Conservation (phyloP, 2,329 filamentous ascomycete species). For the Cordyceps tenuipes region DNA sequence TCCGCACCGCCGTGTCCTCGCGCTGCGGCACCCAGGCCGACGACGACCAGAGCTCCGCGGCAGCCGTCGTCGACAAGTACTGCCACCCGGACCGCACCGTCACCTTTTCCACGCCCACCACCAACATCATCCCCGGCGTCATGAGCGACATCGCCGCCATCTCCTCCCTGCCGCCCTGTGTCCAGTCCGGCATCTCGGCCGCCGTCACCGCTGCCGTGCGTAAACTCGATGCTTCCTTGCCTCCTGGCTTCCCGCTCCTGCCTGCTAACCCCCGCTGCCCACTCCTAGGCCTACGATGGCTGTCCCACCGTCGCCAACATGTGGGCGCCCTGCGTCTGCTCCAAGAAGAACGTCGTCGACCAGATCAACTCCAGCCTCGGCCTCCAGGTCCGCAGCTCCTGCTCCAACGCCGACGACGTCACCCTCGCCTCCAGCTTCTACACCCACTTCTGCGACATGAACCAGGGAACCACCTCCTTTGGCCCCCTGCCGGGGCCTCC, state of each 20-base stretch:
- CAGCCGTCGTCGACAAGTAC: slow-evolving; percentile 32
- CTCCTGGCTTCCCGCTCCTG: background rate
- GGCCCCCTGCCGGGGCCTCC: slow-evolving; percentile 33
- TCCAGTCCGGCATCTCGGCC: slow-evolving; percentile 26
- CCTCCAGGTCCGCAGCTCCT: slow-evolving; percentile 29
- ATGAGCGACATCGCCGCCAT: slow-evolving; percentile 35
- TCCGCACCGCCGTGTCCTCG: slow-evolving; percentile 26
- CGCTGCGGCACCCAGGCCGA: slow-evolving; percentile 35
- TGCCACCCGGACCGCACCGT: slow-evolving; percentile 30
- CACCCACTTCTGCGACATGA: slow-evolving; percentile 38
- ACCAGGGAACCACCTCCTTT: slow-evolving; percentile 34
- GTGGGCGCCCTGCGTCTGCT: slow-evolving; percentile 38
- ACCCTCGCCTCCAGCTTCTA: slow-evolving; percentile 38
- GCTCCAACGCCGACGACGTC: slow-evolving; percentile 32
- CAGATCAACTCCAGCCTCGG: slow-evolving; percentile 36
- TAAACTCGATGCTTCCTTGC: background rate
- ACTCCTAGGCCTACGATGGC: slow-evolving; percentile 20
- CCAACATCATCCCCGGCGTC: slow-evolving; percentile 29
- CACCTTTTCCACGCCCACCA: slow-evolving; percentile 29
- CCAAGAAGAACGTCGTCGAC: slow-evolving; percentile 26
- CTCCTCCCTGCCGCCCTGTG: slow-evolving; percentile 9
- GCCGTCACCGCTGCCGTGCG: slow-evolving; percentile 20
- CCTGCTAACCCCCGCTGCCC: background rate
- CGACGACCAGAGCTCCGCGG: slow-evolving; percentile 35
- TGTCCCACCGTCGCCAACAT: slow-evolving; percentile 27